Evolutionary conservation across 169 alveolate species (phyloP).

Genomic region (Cystoisospora suis): DNA sequence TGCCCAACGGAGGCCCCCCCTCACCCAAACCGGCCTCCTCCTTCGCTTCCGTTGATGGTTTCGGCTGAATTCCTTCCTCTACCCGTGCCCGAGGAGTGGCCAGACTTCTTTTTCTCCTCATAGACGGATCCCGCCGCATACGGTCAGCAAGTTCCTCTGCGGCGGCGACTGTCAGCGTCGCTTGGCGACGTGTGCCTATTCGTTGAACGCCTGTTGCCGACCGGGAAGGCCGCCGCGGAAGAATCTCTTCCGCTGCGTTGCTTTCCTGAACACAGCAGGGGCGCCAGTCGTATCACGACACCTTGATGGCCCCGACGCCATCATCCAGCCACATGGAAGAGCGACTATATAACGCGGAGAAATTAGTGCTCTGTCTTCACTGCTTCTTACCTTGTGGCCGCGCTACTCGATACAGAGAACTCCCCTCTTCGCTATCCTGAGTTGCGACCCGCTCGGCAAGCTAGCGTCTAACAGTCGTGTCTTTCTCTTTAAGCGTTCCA

Average conservation of each 20-base stretch:
- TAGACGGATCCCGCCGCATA: background rate
- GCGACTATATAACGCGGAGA: too few species aligned
- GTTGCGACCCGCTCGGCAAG: too few species aligned
- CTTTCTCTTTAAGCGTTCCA: too few species aligned
- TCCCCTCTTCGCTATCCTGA: too few species aligned
- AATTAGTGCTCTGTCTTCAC: too few species aligned
- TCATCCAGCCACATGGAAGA: too few species aligned
- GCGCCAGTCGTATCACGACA: too few species aligned
- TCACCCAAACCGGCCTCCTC: background rate
- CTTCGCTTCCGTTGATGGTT: background rate
- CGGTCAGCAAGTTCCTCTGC: background rate
- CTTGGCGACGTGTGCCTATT: background rate
- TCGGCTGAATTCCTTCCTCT: background rate
- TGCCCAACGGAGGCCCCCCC: conserved; percentile 13
- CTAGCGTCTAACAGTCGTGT: too few species aligned
- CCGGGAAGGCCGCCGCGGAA: background rate
- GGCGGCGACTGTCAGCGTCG: conserved; percentile 22
- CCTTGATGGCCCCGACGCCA: too few species aligned
- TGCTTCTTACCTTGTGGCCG: too few species aligned
- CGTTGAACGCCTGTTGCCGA: background rate
- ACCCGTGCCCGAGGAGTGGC: background rate
- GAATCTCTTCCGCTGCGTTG: background rate
- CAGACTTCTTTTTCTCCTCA: background rate
- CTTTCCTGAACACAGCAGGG: too few species aligned
- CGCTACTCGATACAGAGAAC: too few species aligned